Percentiles rank a stretch among this genome's conserved stretches.
Evolutionary conservation across 208 protist species (phyloP).

Genomic region (Trypanosoma platydactyli): DNA sequence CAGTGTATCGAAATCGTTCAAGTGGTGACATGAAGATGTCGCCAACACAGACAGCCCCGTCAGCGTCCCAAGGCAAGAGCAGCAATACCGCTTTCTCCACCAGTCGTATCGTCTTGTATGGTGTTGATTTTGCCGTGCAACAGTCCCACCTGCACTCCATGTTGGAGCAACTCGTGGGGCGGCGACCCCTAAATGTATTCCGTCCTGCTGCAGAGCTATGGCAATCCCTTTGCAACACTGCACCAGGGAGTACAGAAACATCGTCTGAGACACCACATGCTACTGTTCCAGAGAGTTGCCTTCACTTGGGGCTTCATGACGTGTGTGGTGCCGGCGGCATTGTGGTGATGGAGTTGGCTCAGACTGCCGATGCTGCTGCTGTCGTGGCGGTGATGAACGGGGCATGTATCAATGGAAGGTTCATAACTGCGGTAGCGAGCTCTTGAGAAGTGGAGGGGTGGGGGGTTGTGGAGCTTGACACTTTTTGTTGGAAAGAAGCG

Average conservation of each 20-base stretch:
- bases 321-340: slow-evolving; percentile 59
- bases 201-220: slow-evolving; percentile 54
- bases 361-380: slow-evolving; percentile 29
- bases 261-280: not conserved
- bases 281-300: not conserved
- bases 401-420: slow-evolving; percentile 63
- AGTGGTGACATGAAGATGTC: slow-evolving; percentile 1
- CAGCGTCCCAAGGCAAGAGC: not conserved
- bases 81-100: not conserved
- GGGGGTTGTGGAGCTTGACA: not conserved
- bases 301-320: slow-evolving; percentile 48
- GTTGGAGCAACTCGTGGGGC: slow-evolving; percentile 56
- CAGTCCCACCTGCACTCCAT: slow-evolving; percentile 51
- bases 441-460: slow-evolving; percentile 10
- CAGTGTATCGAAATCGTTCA: not conserved
- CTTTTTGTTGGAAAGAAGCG: too few relatives aligned
- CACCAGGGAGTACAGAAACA: not conserved
- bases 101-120: slow-evolving; percentile 51
- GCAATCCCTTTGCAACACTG: not conserved
- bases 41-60: not conserved
- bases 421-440: slow-evolving; percentile 53
- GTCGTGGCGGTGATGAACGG: slow-evolving; percentile 58
- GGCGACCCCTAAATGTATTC: slow-evolving; percentile 43
- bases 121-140: slow-evolving; percentile 62
- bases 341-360: slow-evolving; percentile 58